phyloP scores from a whole-genome alignment of 345 rosid species.

The Sonneratia alba region DNA sequence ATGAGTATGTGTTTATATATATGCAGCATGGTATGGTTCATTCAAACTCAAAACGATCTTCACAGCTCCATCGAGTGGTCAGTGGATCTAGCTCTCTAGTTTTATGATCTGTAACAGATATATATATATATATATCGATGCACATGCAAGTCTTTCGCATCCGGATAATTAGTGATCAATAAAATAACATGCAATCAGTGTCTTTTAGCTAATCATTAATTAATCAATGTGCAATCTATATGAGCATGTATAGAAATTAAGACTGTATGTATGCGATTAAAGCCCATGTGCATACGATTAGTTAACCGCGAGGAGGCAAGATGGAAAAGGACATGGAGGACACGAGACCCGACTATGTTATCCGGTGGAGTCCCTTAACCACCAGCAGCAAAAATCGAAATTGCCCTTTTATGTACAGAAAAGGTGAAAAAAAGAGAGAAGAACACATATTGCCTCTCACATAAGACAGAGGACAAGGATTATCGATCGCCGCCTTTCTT shows the following conservation, averaged over 20 bases:
- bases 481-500: no score
- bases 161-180: background rate
- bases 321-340: background rate
- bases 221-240: background rate
- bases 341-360: no score
- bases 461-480: constrained; percentile 1
- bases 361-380: background rate
- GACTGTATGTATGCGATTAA: background rate
- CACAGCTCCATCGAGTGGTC: no score
- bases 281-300: background rate
- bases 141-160: background rate
- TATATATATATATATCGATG: background rate
- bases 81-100: no score
- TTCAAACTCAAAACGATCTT: no score
- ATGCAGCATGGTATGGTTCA: no score
- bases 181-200: background rate
- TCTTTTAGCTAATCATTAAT: no score
- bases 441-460: no score
- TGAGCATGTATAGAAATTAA: background rate
- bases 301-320: background rate
- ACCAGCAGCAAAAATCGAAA: constrained; percentile 2
- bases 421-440: background rate
- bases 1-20: no score
- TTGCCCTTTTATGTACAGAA: background rate
- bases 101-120: background rate